These are phyloP conservation scores for Sphenostylis stenocarpa DNA, from an alignment of 306 rosid species.

Conservation along the genomic window DNA sequence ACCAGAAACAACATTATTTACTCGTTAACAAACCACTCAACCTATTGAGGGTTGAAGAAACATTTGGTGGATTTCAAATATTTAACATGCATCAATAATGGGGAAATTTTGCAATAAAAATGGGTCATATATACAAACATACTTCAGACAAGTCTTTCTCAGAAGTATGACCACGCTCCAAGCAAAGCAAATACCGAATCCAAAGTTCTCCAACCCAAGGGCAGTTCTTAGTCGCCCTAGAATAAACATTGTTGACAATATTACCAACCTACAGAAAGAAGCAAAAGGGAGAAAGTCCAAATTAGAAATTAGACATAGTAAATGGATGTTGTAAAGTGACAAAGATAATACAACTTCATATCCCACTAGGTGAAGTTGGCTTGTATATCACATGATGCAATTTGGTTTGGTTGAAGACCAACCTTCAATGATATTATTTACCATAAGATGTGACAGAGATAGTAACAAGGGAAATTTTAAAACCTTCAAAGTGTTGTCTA, in stretches of 20 bases:
- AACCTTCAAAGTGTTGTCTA: slow-evolving; percentile 95
- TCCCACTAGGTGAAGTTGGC: neutral
- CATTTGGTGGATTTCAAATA: slow-evolving; percentile 2
- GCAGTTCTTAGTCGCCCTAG: slow-evolving; percentile 87
- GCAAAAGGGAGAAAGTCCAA: neutral
- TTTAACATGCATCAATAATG: slow-evolving; percentile 21
- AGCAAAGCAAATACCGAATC: slow-evolving; percentile 72
- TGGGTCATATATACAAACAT: slow-evolving; percentile 41
- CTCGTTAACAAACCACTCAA: slow-evolving; percentile 8
- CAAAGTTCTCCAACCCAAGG: slow-evolving; percentile 92
- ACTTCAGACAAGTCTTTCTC: slow-evolving; percentile 75
- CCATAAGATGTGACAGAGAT: slow-evolving; percentile 4
- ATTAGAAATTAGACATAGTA: slow-evolving; percentile 16
- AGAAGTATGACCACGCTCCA: slow-evolving; percentile 78
- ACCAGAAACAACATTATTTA: slow-evolving; percentile 10
- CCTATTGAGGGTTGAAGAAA: neutral
- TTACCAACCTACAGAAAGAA: slow-evolving; percentile 64
- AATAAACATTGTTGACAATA: slow-evolving; percentile 59
- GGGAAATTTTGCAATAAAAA: slow-evolving; percentile 10
- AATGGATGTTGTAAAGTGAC: neutral
- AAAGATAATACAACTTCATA: neutral
- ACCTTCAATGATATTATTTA: neutral
- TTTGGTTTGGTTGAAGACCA: neutral
- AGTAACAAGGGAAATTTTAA: neutral
- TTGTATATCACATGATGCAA: neutral